phyloP scores from a whole-genome alignment of 225 moss, liverwort and hornwort species.

The Straminergon stramineum region DNA sequence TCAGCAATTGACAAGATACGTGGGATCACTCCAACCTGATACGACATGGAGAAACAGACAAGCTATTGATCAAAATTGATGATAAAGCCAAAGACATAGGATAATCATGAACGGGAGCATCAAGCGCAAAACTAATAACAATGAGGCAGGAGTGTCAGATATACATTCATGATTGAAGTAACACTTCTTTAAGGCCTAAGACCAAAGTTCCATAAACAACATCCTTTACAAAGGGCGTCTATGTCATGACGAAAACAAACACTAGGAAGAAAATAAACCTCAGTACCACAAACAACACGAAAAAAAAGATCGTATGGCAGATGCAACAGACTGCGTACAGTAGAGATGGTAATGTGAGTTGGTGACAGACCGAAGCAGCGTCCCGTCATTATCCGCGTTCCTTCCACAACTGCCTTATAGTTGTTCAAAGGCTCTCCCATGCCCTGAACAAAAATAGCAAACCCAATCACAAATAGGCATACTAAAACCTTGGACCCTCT shows the following conservation, averaged over 20 bases:
- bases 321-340: conserved; percentile 65
- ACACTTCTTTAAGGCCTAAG: neutral
- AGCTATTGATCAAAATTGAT: neutral
- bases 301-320: conserved; percentile 10
- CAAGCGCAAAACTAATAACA: neutral
- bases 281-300: neutral
- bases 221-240: neutral
- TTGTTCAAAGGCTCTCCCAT: conserved; percentile 99
- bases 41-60: neutral
- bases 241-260: neutral
- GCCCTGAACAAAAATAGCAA: conserved; percentile 43
- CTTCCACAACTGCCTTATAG: conserved; percentile 81
- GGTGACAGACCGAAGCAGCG: conserved; percentile 90
- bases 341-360: conserved; percentile 92
- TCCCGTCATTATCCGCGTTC: conserved; percentile 82
- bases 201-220: neutral
- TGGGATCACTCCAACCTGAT: conserved; percentile 85
- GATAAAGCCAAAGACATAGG: neutral
- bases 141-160: neutral
- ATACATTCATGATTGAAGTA: neutral
- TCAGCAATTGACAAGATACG: conserved; percentile 64
- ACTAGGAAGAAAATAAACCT: neutral
- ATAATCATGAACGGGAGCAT: neutral
- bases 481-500: neutral
- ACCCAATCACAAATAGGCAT: neutral